Percentiles rank a stretch among this genome's conserved stretches.
Evolutionary conservation across 805 yeast species (phyloP).

Genomic region (Candida railenensis): DNA sequence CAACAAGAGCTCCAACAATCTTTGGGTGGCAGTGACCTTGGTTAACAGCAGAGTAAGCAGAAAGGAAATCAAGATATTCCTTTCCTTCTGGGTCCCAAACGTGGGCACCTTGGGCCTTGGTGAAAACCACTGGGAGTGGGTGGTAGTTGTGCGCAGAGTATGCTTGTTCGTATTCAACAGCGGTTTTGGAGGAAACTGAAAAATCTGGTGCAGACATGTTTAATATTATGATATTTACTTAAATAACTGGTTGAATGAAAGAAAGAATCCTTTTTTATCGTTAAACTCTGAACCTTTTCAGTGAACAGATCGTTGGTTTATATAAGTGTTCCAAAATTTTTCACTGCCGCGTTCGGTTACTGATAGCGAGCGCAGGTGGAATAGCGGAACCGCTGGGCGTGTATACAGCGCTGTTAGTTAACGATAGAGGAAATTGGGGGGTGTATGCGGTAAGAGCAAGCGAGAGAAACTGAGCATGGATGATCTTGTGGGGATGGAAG

Average conservation of each 20-base stretch:
- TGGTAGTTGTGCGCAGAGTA: constrained; percentile 97
- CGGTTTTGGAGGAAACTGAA: constrained; percentile 60
- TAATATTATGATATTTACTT: background rate
- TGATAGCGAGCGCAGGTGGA: background rate
- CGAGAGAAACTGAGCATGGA: background rate
- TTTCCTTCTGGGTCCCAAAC: constrained; percentile 99
- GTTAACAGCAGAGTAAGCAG: constrained; percentile 96
- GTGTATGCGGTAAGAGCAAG: background rate
- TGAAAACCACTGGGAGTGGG: constrained; percentile 92
- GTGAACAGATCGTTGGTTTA: background rate
- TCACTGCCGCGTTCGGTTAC: constrained; percentile 2
- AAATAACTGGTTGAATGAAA: background rate
- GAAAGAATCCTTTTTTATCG: no score
- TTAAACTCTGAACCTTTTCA: no score
- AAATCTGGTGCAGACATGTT: constrained; percentile 31
- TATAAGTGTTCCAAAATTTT: constrained; percentile 1
- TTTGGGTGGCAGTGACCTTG: constrained; percentile 98
- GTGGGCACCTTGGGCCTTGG: constrained; percentile 83
- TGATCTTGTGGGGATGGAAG: background rate
- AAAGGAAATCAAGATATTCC: constrained; percentile 86
- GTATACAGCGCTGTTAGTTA: constrained; percentile 5
- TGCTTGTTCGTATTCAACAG: constrained; percentile 66
- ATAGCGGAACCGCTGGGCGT: constrained; percentile 2
- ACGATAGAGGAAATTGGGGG: constrained; percentile 3
- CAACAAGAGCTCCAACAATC: constrained; percentile 78